Percentiles rank a stretch among this genome's conserved stretches.
Conservation (phyloP, 306 rosid genomes). For the Hippophae rhamnoides region DNA sequence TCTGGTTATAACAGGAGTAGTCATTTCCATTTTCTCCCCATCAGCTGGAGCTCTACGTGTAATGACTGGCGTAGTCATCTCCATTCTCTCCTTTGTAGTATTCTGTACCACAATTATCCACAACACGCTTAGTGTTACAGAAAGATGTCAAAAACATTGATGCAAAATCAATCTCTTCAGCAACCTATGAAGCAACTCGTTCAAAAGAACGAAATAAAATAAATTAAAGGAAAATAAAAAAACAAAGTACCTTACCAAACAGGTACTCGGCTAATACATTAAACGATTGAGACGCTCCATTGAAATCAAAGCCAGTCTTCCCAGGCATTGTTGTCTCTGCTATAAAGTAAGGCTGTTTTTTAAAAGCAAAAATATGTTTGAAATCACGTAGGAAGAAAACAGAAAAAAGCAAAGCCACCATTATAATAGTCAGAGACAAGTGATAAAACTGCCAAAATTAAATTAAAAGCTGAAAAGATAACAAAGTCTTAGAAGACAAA, state of each 20-base stretch:
- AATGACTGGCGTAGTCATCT: conserved; percentile 88
- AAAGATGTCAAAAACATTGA: conserved; percentile 4
- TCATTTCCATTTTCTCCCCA: conserved; percentile 89
- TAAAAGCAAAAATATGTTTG: not conserved
- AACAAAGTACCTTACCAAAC: conserved; percentile 78
- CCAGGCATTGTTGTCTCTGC: conserved; percentile 94
- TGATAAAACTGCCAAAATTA: too few species aligned
- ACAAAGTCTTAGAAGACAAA: not conserved
- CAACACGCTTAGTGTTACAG: conserved; percentile 9
- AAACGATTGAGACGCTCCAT: conserved; percentile 69
- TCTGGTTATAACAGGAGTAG: conserved; percentile 76
- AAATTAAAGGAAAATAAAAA: not conserved
- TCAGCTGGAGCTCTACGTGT: conserved; percentile 53
- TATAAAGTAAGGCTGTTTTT: conserved; percentile 64
- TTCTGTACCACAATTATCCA: conserved; percentile 42
- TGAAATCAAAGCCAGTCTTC: conserved; percentile 70
- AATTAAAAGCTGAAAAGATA: too few species aligned
- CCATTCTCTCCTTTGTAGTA: conserved; percentile 66
- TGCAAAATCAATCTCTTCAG: not conserved
- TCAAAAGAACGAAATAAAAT: not conserved
- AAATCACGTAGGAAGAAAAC: not conserved
- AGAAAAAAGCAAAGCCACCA: not conserved
- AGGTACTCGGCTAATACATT: conserved; percentile 84
- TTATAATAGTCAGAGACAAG: too few species aligned
- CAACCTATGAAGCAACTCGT: not conserved